Conservation (phyloP, 2,329 filamentous ascomycete genomes). For the Cladorrhinum sp. region DNA sequence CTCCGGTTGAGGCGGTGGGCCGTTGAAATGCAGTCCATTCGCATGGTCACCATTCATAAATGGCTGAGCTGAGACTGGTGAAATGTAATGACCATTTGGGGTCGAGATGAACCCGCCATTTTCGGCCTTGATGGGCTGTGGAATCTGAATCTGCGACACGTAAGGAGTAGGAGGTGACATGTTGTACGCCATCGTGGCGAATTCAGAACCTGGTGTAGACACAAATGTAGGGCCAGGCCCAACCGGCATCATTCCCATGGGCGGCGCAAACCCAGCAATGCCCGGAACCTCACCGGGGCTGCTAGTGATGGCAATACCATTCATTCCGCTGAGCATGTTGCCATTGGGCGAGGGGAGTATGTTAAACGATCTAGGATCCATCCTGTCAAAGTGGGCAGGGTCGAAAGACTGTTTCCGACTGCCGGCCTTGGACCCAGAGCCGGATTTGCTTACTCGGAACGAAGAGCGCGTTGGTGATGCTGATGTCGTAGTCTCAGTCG, state of each 20-base stretch:
- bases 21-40: constrained; percentile 8
- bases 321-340: constrained; percentile 16
- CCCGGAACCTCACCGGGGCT: constrained; percentile 4
- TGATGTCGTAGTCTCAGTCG: constrained; percentile 35
- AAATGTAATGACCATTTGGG: constrained; percentile 26
- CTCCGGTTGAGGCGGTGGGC: constrained; percentile 22
- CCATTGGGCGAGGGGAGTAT: constrained; percentile 37
- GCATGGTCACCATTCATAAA: constrained; percentile 16
- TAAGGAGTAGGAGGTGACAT: constrained; percentile 18
- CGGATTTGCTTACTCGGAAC: constrained; percentile 47
- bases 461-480: constrained; percentile 36
- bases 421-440: constrained; percentile 34
- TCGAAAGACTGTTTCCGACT: constrained; percentile 51
- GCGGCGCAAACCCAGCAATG: constrained; percentile 5
- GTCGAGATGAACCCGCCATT: constrained; percentile 44
- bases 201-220: constrained; percentile 8
- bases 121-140: constrained; percentile 22
- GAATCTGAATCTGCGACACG: constrained; percentile 11
- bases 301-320: constrained; percentile 26
- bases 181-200: constrained; percentile 16
- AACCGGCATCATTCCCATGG: constrained; percentile 11
- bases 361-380: constrained; percentile 53
- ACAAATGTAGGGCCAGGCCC: constrained; percentile 11
- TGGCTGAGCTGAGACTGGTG: constrained; percentile 9
- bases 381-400: constrained; percentile 46